phyloP scores from a whole-genome alignment of 2,329 filamentous ascomycete species.

The Penicillium digitatum region DNA sequence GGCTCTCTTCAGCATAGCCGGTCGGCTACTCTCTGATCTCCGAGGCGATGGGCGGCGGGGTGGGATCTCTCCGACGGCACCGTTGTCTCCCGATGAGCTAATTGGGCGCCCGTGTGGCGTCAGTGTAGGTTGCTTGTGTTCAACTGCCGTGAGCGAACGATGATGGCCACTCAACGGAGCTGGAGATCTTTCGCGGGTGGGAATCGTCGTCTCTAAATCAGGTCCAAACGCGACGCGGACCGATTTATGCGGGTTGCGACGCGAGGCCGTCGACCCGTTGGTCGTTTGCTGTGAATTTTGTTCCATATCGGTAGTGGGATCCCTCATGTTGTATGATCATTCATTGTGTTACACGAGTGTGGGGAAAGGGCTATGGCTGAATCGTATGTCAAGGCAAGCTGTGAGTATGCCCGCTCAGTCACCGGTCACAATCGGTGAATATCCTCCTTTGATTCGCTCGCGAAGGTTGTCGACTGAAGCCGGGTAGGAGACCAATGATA shows the following conservation, averaged over 20 bases:
- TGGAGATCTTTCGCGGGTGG: conserved; percentile 33
- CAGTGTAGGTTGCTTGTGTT: conserved; percentile 26
- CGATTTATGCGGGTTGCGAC: conserved; percentile 32
- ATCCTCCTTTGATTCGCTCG: not conserved
- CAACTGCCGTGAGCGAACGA: conserved; percentile 35
- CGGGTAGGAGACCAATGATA: not conserved
- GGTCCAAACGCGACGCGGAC: conserved; percentile 41
- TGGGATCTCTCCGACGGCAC: conserved; percentile 20
- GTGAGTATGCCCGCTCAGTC: not conserved
- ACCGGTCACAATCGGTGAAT: not conserved
- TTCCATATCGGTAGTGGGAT: conserved; percentile 37
- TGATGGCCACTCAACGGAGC: conserved; percentile 31
- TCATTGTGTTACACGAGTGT: conserved; percentile 30
- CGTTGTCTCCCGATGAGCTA: conserved; percentile 34
- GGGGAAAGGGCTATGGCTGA: conserved; percentile 9
- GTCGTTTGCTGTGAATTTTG: conserved; percentile 25
- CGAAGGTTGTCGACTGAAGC: not conserved
- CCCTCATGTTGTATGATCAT: conserved; percentile 34
- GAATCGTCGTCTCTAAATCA: conserved; percentile 37
- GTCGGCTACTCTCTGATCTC: conserved; percentile 32
- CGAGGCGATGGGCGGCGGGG: conserved; percentile 29
- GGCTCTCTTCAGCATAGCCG: conserved; percentile 47
- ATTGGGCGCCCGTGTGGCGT: conserved; percentile 26
- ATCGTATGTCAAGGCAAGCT: not conserved
- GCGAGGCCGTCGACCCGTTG: conserved; percentile 31